Percentiles rank a stretch among this genome's conserved stretches.
Evolutionary conservation across 2,329 filamentous ascomycete genomes (phyloP).

Genomic region (Penicillium sp.): DNA sequence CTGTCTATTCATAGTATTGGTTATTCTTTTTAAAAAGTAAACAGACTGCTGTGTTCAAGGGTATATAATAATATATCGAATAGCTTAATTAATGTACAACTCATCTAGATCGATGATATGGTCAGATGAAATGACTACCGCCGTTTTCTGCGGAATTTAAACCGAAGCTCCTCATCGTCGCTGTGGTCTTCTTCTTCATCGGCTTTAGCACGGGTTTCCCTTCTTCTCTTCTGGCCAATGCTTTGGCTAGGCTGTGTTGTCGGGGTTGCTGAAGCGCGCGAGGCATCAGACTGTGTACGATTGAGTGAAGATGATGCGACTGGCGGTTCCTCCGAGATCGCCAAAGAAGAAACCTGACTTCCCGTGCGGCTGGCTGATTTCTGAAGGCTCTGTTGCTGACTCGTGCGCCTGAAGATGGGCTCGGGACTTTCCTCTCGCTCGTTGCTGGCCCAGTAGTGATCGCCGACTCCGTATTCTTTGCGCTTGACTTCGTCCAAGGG

Average conservation of each 20-base stretch:
- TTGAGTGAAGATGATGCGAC: not conserved
- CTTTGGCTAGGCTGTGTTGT: constrained; percentile 18
- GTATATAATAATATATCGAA: not conserved
- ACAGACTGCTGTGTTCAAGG: not conserved
- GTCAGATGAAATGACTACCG: not conserved
- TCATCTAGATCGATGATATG: not conserved
- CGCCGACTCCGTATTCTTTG: constrained; percentile 69
- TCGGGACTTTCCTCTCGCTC: constrained; percentile 10
- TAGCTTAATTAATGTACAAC: not conserved
- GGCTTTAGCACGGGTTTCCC: constrained; percentile 45
- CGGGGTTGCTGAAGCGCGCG: constrained; percentile 14
- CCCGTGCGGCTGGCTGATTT: constrained; percentile 7
- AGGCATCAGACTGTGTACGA: constrained; percentile 17
- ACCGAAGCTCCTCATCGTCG: constrained; percentile 55
- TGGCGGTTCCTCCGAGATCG: constrained; percentile 7
- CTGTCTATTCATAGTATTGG: too few relatives aligned
- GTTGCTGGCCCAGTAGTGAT: constrained; percentile 63
- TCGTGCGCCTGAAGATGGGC: constrained; percentile 15
- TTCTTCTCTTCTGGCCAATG: constrained; percentile 29
- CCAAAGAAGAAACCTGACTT: constrained; percentile 8
- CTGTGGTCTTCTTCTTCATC: constrained; percentile 57
- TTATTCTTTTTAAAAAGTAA: too few relatives aligned
- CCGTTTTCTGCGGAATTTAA: constrained; percentile 51
- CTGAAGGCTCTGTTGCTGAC: constrained; percentile 7
- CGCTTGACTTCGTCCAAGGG: constrained; percentile 65